Base-by-base conservation (phyloP, 768 basidiomycete genomes). In the Psilocybe tampanensis region DNA sequence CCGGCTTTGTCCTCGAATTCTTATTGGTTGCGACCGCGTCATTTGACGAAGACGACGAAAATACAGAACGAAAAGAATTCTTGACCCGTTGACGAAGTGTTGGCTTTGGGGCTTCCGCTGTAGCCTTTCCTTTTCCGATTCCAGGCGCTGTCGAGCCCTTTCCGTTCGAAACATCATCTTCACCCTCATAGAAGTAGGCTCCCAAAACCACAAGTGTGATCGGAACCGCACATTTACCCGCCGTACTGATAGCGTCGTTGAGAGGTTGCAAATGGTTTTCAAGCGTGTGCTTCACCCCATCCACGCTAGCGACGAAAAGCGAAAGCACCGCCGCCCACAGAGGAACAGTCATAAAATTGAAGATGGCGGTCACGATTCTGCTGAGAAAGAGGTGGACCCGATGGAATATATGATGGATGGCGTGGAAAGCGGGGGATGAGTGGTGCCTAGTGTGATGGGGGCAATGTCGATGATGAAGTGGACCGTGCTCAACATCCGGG, bases 201-300 rank as follows among this genome's bases (percentile, higher is more conserved):
- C 95, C 95, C 42, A 98, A 86, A 6, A 97, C 94, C 54, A 98
- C 80, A 22, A 97, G 76, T 2, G 95, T 98, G 23, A 98, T 67
- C 0, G 95, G 96, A 58, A 98, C 88, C 9, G 89, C 87, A 58
- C 92, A 93, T 58, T 80, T 85, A 1, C 94, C 92, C 1, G 88
- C 86, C 12, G 76, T 74, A 1, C 74, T 77, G 47, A 95, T 71
- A 0, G 92, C 88, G 24, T 86, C 83, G 64, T 85, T 89, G 58
- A 93, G 68, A 0, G 89, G 85, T 33, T 75, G 77, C 70, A 91
- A 75, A 60, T 86, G 82, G 4, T 77, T 71, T 22, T 88, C 82
- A 51, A 98, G 77, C 8, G 80, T 67, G 48, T 85, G 82, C 68
- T 98, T 94, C 5, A 95, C 94, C 0, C 44, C 19, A 11, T 32